A percentile compares a stretch with the other conserved stretches of the same genome.
phyloP scores from a whole-genome alignment of 352 stramenopile species.

The Pythium coloratum region DNA sequence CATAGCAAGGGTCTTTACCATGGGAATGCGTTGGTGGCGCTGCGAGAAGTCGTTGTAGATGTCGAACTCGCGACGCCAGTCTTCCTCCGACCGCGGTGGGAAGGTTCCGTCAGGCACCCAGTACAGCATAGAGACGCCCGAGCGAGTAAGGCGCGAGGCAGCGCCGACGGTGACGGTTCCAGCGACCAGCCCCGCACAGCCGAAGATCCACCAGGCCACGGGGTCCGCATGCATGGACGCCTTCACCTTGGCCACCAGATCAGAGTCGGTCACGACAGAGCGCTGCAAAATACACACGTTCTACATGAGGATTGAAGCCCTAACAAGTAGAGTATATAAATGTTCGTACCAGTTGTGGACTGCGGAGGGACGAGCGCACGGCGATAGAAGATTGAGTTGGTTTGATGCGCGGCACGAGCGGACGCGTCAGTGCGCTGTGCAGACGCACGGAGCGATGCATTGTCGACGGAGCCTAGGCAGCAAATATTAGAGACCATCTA shows the following conservation, averaged over 20 bases:
- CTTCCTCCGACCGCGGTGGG: constrained; percentile 80
- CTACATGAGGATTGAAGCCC: not conserved
- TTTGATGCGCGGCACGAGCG: not conserved
- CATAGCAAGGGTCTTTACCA: constrained; percentile 32
- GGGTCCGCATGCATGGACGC: constrained; percentile 44
- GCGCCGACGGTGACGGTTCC: constrained; percentile 96
- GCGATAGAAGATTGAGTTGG: constrained; percentile 1
- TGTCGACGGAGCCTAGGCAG: not conserved
- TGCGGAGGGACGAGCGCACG: constrained; percentile 7
- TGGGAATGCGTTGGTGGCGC: constrained; percentile 88
- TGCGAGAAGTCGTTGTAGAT: constrained; percentile 95
- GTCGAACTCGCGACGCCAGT: constrained; percentile 94
- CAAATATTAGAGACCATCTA: not conserved
- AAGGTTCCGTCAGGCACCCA: constrained; percentile 91
- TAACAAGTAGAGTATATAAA: too few species aligned
- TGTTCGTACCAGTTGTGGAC: constrained; percentile 10
- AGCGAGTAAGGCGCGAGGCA: constrained; percentile 93
- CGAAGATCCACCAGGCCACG: constrained; percentile 92
- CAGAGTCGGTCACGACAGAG: constrained; percentile 3
- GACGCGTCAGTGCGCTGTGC: constrained; percentile 7
- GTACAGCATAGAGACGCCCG: constrained; percentile 93
- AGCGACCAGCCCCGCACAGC: constrained; percentile 87
- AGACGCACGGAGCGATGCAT: constrained; percentile 5
- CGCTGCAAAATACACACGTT: not conserved
- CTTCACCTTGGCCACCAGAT: constrained; percentile 23